These are phyloP conservation scores for Emergomyces orientalis DNA, from an alignment of 2,329 filamentous ascomycete genomes.

Conservation along the genomic window DNA sequence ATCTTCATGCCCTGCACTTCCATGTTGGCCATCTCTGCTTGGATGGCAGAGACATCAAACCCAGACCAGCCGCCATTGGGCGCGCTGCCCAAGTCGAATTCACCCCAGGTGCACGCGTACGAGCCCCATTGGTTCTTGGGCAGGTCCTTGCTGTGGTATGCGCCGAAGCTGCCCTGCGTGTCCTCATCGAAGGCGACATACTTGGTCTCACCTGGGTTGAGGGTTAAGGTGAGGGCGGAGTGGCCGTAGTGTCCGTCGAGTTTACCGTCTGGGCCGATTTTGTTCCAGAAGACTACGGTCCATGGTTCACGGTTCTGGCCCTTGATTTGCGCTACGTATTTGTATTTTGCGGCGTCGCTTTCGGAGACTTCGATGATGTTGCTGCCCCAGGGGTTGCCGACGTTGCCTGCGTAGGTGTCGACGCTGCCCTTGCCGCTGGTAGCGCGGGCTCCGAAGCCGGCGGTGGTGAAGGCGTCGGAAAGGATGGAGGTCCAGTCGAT, in stretches of 20 bases:
- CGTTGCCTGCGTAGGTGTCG: conserved; percentile 27
- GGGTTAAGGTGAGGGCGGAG: conserved; percentile 25
- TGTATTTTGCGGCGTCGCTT: conserved; percentile 26
- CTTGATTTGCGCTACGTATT: conserved; percentile 29
- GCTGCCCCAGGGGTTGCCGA: conserved; percentile 32
- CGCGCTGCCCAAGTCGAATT: conserved; percentile 30
- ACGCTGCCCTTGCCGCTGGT: conserved; percentile 14
- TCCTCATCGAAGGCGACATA: conserved; percentile 31
- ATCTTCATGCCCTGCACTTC: conserved; percentile 31
- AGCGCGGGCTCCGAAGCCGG: conserved; percentile 27
- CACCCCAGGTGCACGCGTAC: conserved; percentile 34
- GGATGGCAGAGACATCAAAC: conserved; percentile 35
- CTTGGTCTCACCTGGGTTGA: conserved; percentile 27
- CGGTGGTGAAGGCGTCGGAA: conserved; percentile 18
- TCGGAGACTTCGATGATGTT: conserved; percentile 32
- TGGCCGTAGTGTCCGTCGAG: conserved; percentile 31
- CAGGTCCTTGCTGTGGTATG: conserved; percentile 21
- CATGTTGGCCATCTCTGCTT: conserved; percentile 24
- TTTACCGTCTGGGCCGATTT: conserved; percentile 26
- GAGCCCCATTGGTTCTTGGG: conserved; percentile 23
- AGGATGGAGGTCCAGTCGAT: conserved; percentile 21
- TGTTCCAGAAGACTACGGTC: conserved; percentile 34
- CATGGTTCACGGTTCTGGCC: conserved; percentile 26
- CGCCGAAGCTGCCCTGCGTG: conserved; percentile 29
- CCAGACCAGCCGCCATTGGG: conserved; percentile 27